Base-by-base conservation (phyloP, 352 stramenopile genomes). In the Phytophthora rubi region DNA sequence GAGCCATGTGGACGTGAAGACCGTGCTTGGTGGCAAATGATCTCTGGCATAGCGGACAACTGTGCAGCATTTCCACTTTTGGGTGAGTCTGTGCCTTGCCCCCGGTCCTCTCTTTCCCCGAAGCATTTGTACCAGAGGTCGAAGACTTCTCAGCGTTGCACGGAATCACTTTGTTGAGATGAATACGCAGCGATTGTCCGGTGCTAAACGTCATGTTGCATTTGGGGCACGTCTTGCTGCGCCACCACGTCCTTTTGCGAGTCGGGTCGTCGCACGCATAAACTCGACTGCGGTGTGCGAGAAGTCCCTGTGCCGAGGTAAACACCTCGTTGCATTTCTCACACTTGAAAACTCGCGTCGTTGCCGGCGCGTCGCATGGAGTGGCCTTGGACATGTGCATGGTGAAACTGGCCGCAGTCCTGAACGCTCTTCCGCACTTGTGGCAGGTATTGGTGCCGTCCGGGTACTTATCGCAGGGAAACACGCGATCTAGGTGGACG, bases 221-320 rank as follows among this genome's bases (percentile, higher is more conserved):
- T n/a, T 71, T 71, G 26, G 55, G 63, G 42, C 63, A 71, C 13
- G 55, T 71, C 32, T 60, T 65, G 26, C 21, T 18, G 53, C 49
- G 47, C 32, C 26, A 21, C 33, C 35, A 13, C 42, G 42, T 23
- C 7, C 42, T 49, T 21, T 8, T 49, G 42, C 6, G 42, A 23
- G 42, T 52, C 16, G 44, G 18, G 23, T 57, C 53, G n/a, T 69
- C 53, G 13, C 53, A 63, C 12, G 53, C 8, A 16, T 53, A 52
- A 13, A 58, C 44, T 47, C 39, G n/a, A n/a, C 28, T 55, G 6
- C 32, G 26, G 15, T 68, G 51, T 12, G 32, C 13, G 28, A 18
- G 51, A 26, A 68, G 52, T n/a, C 37, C 15, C 42, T 48, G 37
- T n/a, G 39, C 30, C 16, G 60, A 49, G 3, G 26, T 6, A 39